Conservation (phyloP, 73 alveolate species). For the Tetrahymena malaccensis region DNA sequence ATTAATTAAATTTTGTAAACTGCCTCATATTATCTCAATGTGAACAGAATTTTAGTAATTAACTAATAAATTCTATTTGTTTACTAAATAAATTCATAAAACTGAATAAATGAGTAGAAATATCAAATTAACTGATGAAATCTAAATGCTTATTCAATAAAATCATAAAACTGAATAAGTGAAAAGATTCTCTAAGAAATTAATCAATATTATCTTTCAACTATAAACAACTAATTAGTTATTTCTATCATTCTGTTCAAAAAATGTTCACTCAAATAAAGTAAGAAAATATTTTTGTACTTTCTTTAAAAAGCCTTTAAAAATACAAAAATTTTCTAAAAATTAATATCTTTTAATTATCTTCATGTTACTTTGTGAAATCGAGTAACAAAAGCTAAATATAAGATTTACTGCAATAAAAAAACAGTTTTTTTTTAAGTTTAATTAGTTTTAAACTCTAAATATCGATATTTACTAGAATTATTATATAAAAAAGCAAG, state of each 20-base stretch:
- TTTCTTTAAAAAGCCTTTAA: too few species aligned
- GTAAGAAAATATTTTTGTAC: too few species aligned
- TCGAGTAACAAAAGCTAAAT: too few species aligned
- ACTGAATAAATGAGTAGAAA: not conserved
- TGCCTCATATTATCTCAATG: not conserved
- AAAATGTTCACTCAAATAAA: too few species aligned
- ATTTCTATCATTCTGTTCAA: not conserved
- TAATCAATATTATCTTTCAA: not conserved
- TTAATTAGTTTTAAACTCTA: too few species aligned
- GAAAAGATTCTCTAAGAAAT: not conserved
- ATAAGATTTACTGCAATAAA: too few species aligned
- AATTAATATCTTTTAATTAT: too few species aligned
- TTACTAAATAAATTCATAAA: not conserved
- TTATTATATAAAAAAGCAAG: too few species aligned
- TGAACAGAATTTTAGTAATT: not conserved
- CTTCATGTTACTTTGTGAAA: too few species aligned
- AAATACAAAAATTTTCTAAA: too few species aligned
- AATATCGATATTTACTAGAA: too few species aligned
- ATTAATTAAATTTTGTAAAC: not conserved
- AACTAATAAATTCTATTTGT: not conserved
- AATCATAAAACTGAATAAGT: not conserved
- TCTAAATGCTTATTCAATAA: not conserved
- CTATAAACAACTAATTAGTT: not conserved
- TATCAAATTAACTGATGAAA: not conserved
- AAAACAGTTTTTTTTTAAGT: too few species aligned